Evolutionary conservation across 164 flowering plant genomes (phyloP).

Genomic region (Vitis vinifera): ASM3070453v1 NC_081812.1:15140001-15140500

Average conservation of each 20-base stretch:
- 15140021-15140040: slow-evolving; percentile 24
- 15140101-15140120: not conserved
- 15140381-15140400: not conserved
- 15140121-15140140: not conserved
- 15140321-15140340: slow-evolving; percentile 6
- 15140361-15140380: not conserved
- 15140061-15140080: not conserved
- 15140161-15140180: not conserved
- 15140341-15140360: not conserved
- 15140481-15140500: slow-evolving; percentile 83
- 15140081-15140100: not conserved
- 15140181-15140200: slow-evolving; percentile 74
- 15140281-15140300: slow-evolving; percentile 45
- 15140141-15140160: not conserved
- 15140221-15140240: slow-evolving; percentile 42
- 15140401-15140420: not conserved
- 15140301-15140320: slow-evolving; percentile 70
- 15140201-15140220: slow-evolving; percentile 91
- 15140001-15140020: slow-evolving; percentile 48
- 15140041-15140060: slow-evolving; percentile 46
- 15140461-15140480: not conserved
- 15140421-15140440: not conserved
- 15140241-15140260: slow-evolving; percentile 69
- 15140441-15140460: not conserved
- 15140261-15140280: slow-evolving; percentile 90